These are phyloP conservation scores for Fusarium burgessii DNA, from an alignment of 2,329 filamentous ascomycete species.

Conservation along the genomic window DNA sequence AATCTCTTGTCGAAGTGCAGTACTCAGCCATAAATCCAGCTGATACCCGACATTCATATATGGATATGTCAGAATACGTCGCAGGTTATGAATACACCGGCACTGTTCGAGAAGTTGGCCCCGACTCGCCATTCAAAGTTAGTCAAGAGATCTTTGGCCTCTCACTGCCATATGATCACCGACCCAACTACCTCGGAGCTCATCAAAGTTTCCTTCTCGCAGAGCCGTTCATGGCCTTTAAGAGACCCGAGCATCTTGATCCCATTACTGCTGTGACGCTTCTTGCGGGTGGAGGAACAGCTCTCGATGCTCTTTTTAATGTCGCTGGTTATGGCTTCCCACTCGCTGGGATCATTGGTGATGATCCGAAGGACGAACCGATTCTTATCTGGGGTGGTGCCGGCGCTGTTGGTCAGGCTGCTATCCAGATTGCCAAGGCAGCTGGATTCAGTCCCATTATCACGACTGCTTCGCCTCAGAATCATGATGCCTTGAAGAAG, in stretches of 20 bases:
- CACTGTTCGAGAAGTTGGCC: neutral
- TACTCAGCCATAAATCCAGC: constrained; percentile 34
- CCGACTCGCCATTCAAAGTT: constrained; percentile 1
- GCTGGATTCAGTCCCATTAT: constrained; percentile 17
- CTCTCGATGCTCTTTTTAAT: constrained; percentile 10
- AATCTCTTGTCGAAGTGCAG: constrained; percentile 26
- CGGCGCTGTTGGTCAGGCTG: constrained; percentile 1
- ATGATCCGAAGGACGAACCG: neutral
- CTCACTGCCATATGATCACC: constrained; percentile 8
- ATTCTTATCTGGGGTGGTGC: constrained; percentile 28
- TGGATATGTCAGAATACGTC: constrained; percentile 6
- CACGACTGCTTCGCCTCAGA: constrained; percentile 15
- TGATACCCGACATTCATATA: constrained; percentile 27
- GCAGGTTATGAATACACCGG: constrained; percentile 28
- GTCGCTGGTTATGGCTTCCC: neutral
- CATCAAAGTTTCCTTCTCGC: constrained; percentile 32
- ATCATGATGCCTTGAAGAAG: neutral
- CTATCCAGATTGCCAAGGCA: constrained; percentile 18
- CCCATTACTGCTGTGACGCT: neutral
- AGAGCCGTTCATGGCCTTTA: constrained; percentile 5
- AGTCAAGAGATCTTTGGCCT: constrained; percentile 24
- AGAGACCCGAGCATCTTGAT: constrained; percentile 1
- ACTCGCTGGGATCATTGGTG: neutral
- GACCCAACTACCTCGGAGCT: constrained; percentile 17
- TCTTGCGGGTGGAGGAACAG: neutral